Evolutionary conservation across 1,284 basidiomycete species (phyloP).

Genomic region (Rugosomyces carneus): DNA sequence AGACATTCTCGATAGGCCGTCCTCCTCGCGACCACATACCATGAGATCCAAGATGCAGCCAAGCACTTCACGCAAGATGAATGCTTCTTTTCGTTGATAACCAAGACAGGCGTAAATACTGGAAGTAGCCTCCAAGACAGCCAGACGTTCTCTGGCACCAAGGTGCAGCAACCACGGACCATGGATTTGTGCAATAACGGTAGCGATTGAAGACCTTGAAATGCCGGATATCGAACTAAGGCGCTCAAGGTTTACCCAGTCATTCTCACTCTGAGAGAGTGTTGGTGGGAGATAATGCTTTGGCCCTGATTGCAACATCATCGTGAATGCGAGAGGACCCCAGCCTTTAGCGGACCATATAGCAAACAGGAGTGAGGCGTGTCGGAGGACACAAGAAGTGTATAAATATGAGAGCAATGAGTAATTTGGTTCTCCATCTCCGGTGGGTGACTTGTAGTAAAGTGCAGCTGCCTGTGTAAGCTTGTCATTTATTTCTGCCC

Average conservation of each 20-base stretch:
- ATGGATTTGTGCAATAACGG: constrained; percentile 61
- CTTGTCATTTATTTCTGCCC: constrained; percentile 65
- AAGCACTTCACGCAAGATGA: constrained; percentile 77
- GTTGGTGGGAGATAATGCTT: constrained; percentile 52
- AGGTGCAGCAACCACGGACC: constrained; percentile 85
- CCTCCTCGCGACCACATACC: constrained; percentile 71
- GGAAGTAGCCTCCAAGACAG: constrained; percentile 62
- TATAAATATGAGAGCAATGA: constrained; percentile 64
- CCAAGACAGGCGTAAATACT: constrained; percentile 74
- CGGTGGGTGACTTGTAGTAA: constrained; percentile 53
- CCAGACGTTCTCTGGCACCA: constrained; percentile 67
- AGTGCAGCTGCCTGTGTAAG: constrained; percentile 56
- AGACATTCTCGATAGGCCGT: constrained; percentile 36
- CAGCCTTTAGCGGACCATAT: constrained; percentile 86
- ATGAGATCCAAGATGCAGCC: constrained; percentile 76
- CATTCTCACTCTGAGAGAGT: constrained; percentile 34
- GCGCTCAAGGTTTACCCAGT: constrained; percentile 49
- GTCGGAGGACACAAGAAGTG: constrained; percentile 59
- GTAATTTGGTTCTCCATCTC: constrained; percentile 52
- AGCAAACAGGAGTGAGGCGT: constrained; percentile 63
- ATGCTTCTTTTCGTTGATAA: constrained; percentile 80
- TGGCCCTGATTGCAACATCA: constrained; percentile 61
- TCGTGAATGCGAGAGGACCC: constrained; percentile 74
- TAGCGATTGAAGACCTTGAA: constrained; percentile 60
- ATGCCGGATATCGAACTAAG: constrained; percentile 65